Base-by-base conservation (phyloP, 768 basidiomycete genomes). In the Cantharellus anzutake region DNA sequence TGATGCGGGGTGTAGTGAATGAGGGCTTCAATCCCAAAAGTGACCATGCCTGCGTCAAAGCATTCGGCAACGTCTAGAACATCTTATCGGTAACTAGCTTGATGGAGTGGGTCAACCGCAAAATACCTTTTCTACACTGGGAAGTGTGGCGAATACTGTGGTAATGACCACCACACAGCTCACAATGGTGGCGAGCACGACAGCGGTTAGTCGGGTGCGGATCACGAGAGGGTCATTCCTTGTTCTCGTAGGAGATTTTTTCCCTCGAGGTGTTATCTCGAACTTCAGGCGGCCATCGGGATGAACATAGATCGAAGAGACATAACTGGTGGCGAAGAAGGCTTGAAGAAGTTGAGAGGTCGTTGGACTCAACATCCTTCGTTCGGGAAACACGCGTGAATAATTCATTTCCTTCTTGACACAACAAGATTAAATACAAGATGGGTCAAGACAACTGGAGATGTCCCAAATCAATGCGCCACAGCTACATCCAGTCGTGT, bases 181-280 rank as follows among this genome's bases (percentile, higher is more conserved):
- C 0, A 77, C 60, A 0, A 78, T 48, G 1, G 86, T 88, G 50
- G 83, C 82, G 37, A 78, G 50, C 35, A 73, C 72, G 3, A 84
- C 91, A 3, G 85, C 84, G 14, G 74, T 66, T 58, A 96, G 71
- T 29, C 94, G 76, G 3, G 85, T 82, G n/a, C 76, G 75, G 62
- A 98, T 91, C 3, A 94, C 86, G 42, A 77, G 77, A 1, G 91
- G 83, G 66, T 94, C 85, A 67, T 97, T 84, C 62, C 93, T 76
- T 78, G 80, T 82, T 29, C 76, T 72, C 60, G 80, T 79, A 51
- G 74, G 66, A 37, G 60, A 64, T 57, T 72, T 63, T 62, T 69
- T 71, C 56, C 62, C 59, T 60, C 29, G 69, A 51, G 71, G 64
- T 16, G 60, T 51, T 39, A 68, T 66, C 56, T 74, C 67, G 67